Conservation (phyloP, 768 basidiomycete genomes). For the Lactarius hatsudake region DNA sequence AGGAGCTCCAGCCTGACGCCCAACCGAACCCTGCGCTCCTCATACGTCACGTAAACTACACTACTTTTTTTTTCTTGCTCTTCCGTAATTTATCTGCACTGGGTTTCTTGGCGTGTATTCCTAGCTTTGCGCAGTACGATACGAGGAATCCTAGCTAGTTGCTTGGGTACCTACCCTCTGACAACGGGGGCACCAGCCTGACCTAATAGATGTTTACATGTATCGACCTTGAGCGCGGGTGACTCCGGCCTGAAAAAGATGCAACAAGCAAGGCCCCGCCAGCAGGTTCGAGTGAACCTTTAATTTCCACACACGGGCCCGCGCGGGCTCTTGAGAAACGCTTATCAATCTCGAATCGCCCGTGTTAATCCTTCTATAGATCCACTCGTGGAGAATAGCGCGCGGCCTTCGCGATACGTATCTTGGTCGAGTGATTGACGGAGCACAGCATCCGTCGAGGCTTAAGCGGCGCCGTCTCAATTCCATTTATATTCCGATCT, state of each 20-base stretch:
- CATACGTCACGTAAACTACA: background rate
- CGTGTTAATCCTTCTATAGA: too few relatives aligned
- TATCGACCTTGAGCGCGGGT: background rate
- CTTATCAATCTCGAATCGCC: too few relatives aligned
- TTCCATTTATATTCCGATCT: background rate
- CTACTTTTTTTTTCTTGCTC: background rate
- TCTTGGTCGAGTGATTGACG: background rate
- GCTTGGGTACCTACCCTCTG: background rate
- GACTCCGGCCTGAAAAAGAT: background rate
- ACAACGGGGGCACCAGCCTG: background rate
- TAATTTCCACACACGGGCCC: too few relatives aligned
- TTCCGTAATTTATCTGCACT: background rate
- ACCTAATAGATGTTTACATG: background rate
- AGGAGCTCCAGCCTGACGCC: background rate
- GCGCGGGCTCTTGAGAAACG: background rate
- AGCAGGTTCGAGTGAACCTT: too few relatives aligned
- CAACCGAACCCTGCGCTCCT: background rate
- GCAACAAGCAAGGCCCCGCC: background rate
- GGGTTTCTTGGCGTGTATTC: background rate
- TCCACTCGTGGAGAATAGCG: background rate
- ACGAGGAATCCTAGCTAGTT: background rate
- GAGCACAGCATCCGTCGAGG: background rate
- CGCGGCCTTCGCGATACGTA: background rate
- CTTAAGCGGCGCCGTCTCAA: background rate
- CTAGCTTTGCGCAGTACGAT: background rate